These are phyloP conservation scores for Talaromyces nanjingensis DNA, from an alignment of 495 filamentous ascomycete genomes.

Conservation along the genomic window DNA sequence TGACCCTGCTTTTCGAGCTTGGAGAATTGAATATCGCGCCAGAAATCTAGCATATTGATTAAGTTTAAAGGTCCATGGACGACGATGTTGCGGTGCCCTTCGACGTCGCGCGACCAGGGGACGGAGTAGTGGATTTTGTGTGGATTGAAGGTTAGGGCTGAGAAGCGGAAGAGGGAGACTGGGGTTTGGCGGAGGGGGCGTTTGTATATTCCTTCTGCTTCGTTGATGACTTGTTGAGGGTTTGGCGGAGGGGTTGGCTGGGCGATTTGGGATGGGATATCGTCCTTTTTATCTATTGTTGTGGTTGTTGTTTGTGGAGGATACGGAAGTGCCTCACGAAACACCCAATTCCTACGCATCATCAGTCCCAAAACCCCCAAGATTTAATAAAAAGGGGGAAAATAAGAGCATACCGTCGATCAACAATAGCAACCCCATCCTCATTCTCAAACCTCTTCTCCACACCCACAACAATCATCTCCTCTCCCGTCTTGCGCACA, in stretches of 20 bases:
- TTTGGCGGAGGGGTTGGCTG: not conserved
- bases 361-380: not conserved
- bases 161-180: constrained; percentile 61
- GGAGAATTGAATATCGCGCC: constrained; percentile 40
- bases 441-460: constrained; percentile 51
- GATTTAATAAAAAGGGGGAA: no score
- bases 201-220: constrained; percentile 21
- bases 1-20: not conserved
- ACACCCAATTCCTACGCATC: constrained; percentile 49
- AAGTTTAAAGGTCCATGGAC: constrained; percentile 61
- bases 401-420: constrained; percentile 33
- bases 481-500: constrained; percentile 45
- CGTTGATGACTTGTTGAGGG: constrained; percentile 5
- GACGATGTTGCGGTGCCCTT: constrained; percentile 52
- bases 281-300: not conserved
- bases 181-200: constrained; percentile 47
- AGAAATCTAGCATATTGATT: constrained; percentile 57
- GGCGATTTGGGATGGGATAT: constrained; percentile 15
- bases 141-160: constrained; percentile 64
- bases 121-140: constrained; percentile 67
- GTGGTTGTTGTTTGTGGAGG: not conserved
- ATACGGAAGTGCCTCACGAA: constrained; percentile 40
- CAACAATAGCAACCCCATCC: constrained; percentile 43
- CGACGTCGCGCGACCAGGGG: constrained; percentile 50
- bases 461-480: constrained; percentile 61